Evolutionary conservation across 768 basidiomycete genomes (phyloP), one percentile per base, ranked within the genome.

Genomic region (Clitopilus passeckerianus): DNA sequence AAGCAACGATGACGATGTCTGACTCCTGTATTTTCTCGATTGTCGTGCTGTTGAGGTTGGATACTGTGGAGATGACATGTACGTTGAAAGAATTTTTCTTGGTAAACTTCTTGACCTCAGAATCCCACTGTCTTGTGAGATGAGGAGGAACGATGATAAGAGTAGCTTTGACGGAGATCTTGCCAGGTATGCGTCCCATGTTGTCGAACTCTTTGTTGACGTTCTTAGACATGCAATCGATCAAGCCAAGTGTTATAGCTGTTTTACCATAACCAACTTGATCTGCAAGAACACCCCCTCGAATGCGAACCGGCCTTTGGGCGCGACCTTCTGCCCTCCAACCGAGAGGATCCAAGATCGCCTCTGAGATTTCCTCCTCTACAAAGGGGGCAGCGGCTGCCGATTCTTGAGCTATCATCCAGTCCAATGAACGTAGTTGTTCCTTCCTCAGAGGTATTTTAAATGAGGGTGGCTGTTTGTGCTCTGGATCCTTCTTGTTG

Each of bases 181-280:
- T 87, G 56, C 92, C 89, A 1, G 77, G 67, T 7, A 80, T 66
- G n/a, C 67, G 69, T 9, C 76, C 74, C 60, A 78, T 75, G 56
- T 80, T 76, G 27, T 78, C 70, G 62, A 89, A 85, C 62, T 90
- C 89, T 61, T 81, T 75, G 57, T 76, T 72, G 54, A 88, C 83
- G 16, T 72, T 72, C 63, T 83, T 80, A 18, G 76, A 73, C 20
- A 86, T 79, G 67, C 87, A 87, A 66, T 93, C 90, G 62, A 97
- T 89, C 60, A 98, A 80, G 18, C 89, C 95, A 27, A 98, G 81
- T 1, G 93, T 94, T 63, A 97, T 95, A 20, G 94, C 95, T 0
- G 95, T 98, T 75, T 98, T 98, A 16, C 95, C 95, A 67, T 98
- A 98, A 55, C 95, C 95, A 61, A 98, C 95, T 75, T 95, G 90